Conservation (phyloP, 306 rosid genomes). For the Ormosia emarginata region DNA sequence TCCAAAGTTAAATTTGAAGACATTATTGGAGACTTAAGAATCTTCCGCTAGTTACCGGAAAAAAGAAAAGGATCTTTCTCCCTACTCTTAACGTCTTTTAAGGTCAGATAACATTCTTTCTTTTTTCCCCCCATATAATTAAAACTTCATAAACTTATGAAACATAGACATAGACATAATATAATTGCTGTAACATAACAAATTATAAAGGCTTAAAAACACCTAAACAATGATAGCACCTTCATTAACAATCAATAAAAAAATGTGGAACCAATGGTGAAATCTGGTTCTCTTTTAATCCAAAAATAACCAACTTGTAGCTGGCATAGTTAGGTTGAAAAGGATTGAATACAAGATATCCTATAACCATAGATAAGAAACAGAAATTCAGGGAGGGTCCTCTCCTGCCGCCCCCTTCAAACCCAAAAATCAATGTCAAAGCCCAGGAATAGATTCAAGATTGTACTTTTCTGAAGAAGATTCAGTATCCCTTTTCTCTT, state of each 20-base stretch:
- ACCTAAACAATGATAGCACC: background rate
- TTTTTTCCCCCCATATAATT: too few relatives aligned
- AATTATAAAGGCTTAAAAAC: background rate
- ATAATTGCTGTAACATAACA: background rate
- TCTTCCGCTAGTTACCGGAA: too few relatives aligned
- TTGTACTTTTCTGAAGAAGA: conserved; percentile 67
- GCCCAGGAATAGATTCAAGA: conserved; percentile 95
- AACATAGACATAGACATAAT: background rate
- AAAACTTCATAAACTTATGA: background rate
- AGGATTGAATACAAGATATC: background rate
- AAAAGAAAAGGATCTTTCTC: too few relatives aligned
- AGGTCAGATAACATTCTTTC: too few relatives aligned
- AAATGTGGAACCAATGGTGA: conserved; percentile 14
- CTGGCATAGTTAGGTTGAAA: background rate
- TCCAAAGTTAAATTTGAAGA: too few relatives aligned
- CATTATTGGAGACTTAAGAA: too few relatives aligned
- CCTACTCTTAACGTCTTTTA: too few relatives aligned
- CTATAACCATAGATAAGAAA: conserved; percentile 7
- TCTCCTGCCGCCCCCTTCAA: background rate
- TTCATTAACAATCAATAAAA: conserved; percentile 21
- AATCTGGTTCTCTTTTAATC: background rate
- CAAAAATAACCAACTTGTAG: background rate
- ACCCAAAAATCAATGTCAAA: conserved; percentile 29
- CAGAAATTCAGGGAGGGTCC: background rate
- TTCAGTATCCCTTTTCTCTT: conserved; percentile 38